These are phyloP conservation scores for Rhizopus stolonifer DNA, from an alignment of 371 early-diverging fungal species.

Conservation along the genomic window DNA sequence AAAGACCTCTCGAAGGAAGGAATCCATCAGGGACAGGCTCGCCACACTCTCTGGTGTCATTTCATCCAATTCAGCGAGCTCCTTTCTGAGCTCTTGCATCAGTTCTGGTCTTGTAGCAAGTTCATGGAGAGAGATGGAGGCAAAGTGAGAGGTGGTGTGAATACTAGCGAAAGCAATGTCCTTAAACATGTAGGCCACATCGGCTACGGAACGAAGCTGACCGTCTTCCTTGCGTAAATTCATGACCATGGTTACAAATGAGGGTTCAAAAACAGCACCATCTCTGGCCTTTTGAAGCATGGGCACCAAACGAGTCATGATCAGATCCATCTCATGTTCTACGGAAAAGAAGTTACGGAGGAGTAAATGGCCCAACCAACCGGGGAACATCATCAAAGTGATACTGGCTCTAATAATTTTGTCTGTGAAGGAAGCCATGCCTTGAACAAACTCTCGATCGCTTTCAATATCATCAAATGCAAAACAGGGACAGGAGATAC, in stretches of 20 bases:
- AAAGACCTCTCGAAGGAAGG: slow-evolving; percentile 51
- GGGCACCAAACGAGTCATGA: slow-evolving; percentile 32
- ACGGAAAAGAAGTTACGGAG: slow-evolving; percentile 31
- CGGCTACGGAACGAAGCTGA: slow-evolving; percentile 16
- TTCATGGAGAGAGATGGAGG: slow-evolving; percentile 36
- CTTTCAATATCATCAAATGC: slow-evolving; percentile 28
- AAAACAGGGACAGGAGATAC: slow-evolving; percentile 36
- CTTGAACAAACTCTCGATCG: slow-evolving; percentile 21
- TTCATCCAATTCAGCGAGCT: slow-evolving; percentile 14
- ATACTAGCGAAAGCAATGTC: slow-evolving; percentile 41
- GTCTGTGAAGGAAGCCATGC: slow-evolving; percentile 35
- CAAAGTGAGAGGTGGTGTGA: slow-evolving; percentile 40
- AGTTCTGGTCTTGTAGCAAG: slow-evolving; percentile 32
- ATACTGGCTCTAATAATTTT: slow-evolving; percentile 34
- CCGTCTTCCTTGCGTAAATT: slow-evolving; percentile 33
- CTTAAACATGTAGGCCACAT: slow-evolving; percentile 37
- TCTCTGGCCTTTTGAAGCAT: slow-evolving; percentile 17
- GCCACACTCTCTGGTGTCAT: slow-evolving; percentile 31
- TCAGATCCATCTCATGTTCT: slow-evolving; percentile 31
- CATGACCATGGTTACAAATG: slow-evolving; percentile 29
- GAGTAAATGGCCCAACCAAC: slow-evolving; percentile 22
- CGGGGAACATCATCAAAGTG: slow-evolving; percentile 21
- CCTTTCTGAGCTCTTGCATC: slow-evolving; percentile 21
- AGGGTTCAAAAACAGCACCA: slow-evolving; percentile 17
- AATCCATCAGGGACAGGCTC: slow-evolving; percentile 43